Base-by-base conservation (phyloP, 441 rosid species). In the Caryocar brasiliense region DNA sequence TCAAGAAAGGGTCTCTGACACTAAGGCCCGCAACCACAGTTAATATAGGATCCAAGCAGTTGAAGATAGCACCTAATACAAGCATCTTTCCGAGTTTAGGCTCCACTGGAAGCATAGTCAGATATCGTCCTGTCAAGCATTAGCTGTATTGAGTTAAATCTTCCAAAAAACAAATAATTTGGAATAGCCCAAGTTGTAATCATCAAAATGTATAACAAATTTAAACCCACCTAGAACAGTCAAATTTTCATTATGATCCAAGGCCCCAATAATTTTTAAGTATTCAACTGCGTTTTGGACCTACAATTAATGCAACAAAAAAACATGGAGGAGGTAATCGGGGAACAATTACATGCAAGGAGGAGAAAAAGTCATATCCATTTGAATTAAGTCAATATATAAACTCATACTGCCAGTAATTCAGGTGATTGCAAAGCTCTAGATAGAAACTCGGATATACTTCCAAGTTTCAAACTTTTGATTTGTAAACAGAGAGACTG, bases 1-100 rank as follows among this genome's bases (percentile, higher is more conserved):
- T 68, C 62, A 89, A 73, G 78, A 89, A 89, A 62, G 97, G 95
- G 76, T 89, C 97, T 71, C 93, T 77, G 53, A 80, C 91, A 45
- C 91, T 89, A 63, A 85, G 91, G 60, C 91, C 91, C 56, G 95
- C 82, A 60, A 71, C 86, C 61, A 89, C 40, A 51, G 97, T 86
- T 68, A 86, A 71, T 48, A 89, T 56, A 8, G 97, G 94, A 74
- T 86, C 94, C 69, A 89, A 61, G 64, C 91, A 86, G 71, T 82
- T 83, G 56, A 89, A 77, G 59, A 81, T 72, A 32, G 86, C 88
- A 64, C 97, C 97, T 54, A 83, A 60, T 54, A 89, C 56, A 43
- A 89, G 85, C 89, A 89, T 89, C 76, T 89, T 89, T 65, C 97
- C 97, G 56, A 86, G 88, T 72, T 89, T 89, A 54, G 97, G 97